phyloP scores from a whole-genome alignment of 2,329 filamentous ascomycete species.

The Colletotrichum camelliae region DNA sequence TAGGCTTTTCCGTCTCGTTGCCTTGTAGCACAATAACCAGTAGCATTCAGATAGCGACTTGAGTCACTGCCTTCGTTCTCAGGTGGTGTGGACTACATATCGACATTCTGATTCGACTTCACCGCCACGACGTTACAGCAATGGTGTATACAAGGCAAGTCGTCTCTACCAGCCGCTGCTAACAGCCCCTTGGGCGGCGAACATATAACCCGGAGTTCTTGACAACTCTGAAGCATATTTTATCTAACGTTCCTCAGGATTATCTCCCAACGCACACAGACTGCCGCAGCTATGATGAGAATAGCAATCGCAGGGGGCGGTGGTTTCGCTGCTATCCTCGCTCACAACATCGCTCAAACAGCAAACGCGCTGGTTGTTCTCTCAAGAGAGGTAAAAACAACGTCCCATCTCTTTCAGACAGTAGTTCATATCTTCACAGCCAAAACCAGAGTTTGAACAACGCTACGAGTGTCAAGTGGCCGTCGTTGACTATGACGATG shows the following conservation, averaged over 20 bases:
- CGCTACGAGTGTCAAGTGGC: constrained; percentile 68
- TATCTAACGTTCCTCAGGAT: background rate
- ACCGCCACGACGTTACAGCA: background rate
- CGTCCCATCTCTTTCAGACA: background rate
- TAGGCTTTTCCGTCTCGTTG: background rate
- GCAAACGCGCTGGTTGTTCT: constrained; percentile 74
- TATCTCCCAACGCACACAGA: background rate
- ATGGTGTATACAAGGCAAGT: background rate
- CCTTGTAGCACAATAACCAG: background rate
- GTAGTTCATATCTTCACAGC: constrained; percentile 38
- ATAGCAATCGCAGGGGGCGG: constrained; percentile 54
- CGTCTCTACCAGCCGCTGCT: background rate
- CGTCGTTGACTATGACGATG: constrained; percentile 69
- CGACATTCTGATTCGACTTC: background rate
- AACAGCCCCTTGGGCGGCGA: too few relatives aligned
- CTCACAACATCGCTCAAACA: constrained; percentile 64
- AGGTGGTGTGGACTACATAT: background rate
- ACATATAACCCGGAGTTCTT: background rate
- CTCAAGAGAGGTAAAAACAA: constrained; percentile 63
- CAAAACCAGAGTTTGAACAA: constrained; percentile 57
- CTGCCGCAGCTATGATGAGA: constrained; percentile 46
- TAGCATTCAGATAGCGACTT: background rate
- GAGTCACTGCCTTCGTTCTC: background rate
- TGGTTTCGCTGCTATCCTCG: constrained; percentile 49
- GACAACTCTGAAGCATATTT: background rate